A percentile compares a stretch with the other conserved stretches of the same genome.
These are phyloP conservation scores for Paulinella micropora DNA, from an alignment of 78 protist genomes.

Conservation along the genomic window DNA sequence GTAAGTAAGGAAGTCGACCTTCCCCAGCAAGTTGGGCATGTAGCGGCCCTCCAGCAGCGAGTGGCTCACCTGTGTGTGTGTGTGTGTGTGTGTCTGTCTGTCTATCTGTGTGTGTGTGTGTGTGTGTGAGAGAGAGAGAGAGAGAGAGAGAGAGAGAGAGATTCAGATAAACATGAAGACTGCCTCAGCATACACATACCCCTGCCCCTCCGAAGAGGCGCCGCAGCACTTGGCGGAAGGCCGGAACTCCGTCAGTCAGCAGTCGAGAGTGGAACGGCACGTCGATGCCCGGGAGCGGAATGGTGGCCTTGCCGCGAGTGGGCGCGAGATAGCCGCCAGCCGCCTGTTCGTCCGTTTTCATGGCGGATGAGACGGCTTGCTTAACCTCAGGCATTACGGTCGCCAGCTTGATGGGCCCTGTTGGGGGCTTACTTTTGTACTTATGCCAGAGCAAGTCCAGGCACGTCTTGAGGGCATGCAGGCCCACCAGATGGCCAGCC, in stretches of 20 bases:
- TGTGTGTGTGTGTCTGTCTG: no score
- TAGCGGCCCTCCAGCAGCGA: slow-evolving; percentile 13
- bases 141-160: no score
- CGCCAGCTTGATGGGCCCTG: no score
- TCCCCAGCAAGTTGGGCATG: slow-evolving; percentile 38
- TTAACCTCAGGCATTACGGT: no score
- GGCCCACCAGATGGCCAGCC: slow-evolving; percentile 28
- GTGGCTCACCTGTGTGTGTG: no score
- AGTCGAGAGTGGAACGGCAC: slow-evolving; percentile 60
- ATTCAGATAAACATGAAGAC: no score
- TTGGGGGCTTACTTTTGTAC: no score
- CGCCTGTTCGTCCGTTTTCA: background rate
- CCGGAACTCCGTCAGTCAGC: slow-evolving; percentile 35
- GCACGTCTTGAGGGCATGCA: slow-evolving; percentile 19
- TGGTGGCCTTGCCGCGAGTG: slow-evolving; percentile 33
- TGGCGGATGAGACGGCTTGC: background rate
- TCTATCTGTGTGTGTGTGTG: no score
- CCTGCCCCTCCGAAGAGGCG: no score
- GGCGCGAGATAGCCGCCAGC: background rate
- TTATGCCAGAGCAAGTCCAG: background rate
- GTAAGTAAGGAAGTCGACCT: background rate
- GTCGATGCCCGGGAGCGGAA: slow-evolving; percentile 58
- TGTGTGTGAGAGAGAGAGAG: no score
- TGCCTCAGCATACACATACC: no score
- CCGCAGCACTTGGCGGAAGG: slow-evolving; percentile 33